Percentiles rank a stretch among this genome's conserved stretches.
These are phyloP conservation scores for Naganishia antarctica DNA, from an alignment of 768 basidiomycete species.

Conservation along the genomic window DNA sequence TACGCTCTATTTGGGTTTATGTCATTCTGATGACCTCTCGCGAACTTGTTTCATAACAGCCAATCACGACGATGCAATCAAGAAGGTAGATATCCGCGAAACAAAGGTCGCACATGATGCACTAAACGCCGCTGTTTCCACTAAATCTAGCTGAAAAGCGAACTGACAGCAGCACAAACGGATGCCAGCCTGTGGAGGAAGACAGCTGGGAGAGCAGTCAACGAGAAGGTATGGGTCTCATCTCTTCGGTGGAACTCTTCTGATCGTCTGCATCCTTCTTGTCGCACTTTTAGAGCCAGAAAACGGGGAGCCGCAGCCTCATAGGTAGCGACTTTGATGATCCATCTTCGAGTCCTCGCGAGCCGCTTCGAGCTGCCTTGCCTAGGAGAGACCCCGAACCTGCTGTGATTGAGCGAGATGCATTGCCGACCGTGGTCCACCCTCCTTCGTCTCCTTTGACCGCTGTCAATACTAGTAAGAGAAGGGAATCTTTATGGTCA, in stretches of 20 bases:
- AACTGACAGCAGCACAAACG: background rate
- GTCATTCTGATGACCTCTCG: background rate
- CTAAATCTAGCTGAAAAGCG: background rate
- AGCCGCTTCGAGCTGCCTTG: background rate
- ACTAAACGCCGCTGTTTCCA: no score
- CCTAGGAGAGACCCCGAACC: background rate
- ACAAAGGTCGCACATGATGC: no score
- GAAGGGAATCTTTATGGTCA: no score
- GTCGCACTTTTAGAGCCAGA: slow-evolving; percentile 5
- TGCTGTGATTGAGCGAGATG: background rate
- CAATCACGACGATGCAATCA: background rate
- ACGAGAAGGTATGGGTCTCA: background rate
- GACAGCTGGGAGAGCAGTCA: slow-evolving; percentile 2
- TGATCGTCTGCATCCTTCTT: no score
- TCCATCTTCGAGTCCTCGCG: slow-evolving; percentile 10
- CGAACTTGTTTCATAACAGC: background rate
- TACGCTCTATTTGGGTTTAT: background rate
- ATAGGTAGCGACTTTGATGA: slow-evolving; percentile 18
- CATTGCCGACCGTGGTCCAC: background rate
- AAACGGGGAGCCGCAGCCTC: slow-evolving; percentile 1
- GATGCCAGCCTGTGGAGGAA: slow-evolving; percentile 13
- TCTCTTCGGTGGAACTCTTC: no score
- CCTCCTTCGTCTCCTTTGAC: background rate
- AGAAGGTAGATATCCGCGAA: no score
- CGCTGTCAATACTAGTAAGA: background rate